Conservation (phyloP, 805 yeast species). For the Metschnikowia vanudenii region DNA sequence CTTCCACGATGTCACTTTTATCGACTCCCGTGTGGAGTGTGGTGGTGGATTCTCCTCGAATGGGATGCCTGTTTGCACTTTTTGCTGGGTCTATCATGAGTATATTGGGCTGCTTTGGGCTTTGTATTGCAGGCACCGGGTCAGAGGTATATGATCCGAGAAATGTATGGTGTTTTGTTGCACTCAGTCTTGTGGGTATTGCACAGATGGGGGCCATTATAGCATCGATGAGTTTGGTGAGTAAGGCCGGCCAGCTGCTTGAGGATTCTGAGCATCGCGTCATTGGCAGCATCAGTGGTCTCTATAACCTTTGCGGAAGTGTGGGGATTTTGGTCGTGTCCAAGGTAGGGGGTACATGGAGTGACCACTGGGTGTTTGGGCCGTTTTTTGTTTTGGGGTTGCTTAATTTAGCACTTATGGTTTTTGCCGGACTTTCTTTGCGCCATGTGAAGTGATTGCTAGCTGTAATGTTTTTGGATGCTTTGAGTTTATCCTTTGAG, state of each 20-base stretch:
- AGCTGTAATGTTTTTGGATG: not conserved
- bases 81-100: conserved; percentile 44
- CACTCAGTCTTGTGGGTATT: conserved; percentile 48
- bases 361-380: conserved; percentile 55
- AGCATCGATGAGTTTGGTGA: conserved; percentile 59
- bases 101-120: conserved; percentile 38
- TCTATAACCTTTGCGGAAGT: conserved; percentile 67
- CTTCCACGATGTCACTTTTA: conserved; percentile 54
- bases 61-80: conserved; percentile 31
- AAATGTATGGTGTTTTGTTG: conserved; percentile 36
- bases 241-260: conserved; percentile 23
- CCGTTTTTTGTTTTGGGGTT: conserved; percentile 56
- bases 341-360: conserved; percentile 59
- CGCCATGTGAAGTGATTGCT: not conserved
- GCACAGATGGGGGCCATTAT: conserved; percentile 63
- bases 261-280: conserved; percentile 37
- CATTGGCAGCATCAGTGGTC: conserved; percentile 68
- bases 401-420: conserved; percentile 27
- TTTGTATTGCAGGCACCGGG: conserved; percentile 24
- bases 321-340: conserved; percentile 60
- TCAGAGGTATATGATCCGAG: conserved; percentile 32
- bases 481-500: too few species aligned
- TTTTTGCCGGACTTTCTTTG: not conserved
- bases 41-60: conserved; percentile 44
- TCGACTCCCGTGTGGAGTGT: conserved; percentile 66